phyloP scores from a whole-genome alignment of 139 green algal species.

The Tetraselmis chui region DNA sequence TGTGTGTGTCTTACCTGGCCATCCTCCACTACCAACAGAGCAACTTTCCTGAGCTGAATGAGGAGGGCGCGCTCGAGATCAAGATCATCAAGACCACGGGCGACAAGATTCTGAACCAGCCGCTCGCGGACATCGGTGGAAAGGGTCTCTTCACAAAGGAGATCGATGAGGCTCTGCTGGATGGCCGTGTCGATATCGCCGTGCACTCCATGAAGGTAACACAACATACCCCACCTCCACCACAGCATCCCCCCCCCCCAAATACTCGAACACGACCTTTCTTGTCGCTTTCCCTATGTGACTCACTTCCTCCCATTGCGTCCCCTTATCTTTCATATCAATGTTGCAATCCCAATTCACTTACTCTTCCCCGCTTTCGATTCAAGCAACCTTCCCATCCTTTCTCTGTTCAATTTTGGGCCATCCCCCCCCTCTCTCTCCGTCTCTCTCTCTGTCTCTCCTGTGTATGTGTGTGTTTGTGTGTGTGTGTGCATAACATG shows the following conservation, averaged over 20 bases:
- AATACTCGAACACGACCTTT: no score
- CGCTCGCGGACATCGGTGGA: constrained; percentile 96
- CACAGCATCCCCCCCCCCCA: constrained; percentile 1
- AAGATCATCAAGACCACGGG: constrained; percentile 99
- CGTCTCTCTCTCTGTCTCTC: no score
- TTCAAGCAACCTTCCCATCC: not conserved
- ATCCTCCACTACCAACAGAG: no score
- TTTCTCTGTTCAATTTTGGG: not conserved
- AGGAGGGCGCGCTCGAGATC: constrained; percentile 96
- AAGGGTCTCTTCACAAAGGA: constrained; percentile 99
- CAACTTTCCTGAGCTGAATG: constrained; percentile 74
- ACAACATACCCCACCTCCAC: not conserved
- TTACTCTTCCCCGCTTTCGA: not conserved
- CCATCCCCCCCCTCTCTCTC: no score
- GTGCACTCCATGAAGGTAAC: constrained; percentile 99
- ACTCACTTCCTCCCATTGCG: no score
- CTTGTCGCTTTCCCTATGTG: no score
- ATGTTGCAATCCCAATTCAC: constrained; percentile 1
- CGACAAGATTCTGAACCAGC: constrained; percentile 97
- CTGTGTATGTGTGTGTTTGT: no score
- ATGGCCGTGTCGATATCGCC: constrained; percentile 91
- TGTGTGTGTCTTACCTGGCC: no score
- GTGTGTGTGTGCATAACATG: no score
- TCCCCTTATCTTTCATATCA: no score
- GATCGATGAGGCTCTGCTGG: constrained; percentile 95